A percentile compares a stretch with the other conserved stretches of the same genome.
Conservation (phyloP, 2,329 filamentous ascomycete species). For the Aureobasidium lini region DNA sequence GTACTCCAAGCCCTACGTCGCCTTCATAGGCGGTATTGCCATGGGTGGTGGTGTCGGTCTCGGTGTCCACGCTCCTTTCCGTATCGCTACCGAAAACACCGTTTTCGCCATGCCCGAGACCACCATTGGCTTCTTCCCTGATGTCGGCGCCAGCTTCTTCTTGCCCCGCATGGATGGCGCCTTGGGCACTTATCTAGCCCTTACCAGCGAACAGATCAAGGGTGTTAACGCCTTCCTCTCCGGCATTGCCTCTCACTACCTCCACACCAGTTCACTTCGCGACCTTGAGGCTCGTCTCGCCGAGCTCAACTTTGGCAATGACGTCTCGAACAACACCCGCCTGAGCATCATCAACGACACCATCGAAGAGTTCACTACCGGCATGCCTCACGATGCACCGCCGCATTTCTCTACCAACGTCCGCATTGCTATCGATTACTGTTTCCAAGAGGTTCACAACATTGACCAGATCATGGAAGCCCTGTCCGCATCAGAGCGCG, state of each 20-base stretch:
- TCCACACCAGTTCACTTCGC: conserved; percentile 81
- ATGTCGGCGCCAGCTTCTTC: conserved; percentile 95
- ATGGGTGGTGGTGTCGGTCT: conserved; percentile 97
- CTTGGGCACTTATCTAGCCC: conserved; percentile 82
- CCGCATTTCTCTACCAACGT: conserved; percentile 55
- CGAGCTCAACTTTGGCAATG: conserved; percentile 82
- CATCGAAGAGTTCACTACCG: conserved; percentile 85
- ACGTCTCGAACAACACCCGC: conserved; percentile 55
- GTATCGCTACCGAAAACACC: conserved; percentile 92
- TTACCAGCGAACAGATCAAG: conserved; percentile 77
- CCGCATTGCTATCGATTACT: conserved; percentile 72
- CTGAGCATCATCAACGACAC: conserved; percentile 72
- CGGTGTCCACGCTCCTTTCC: conserved; percentile 88
- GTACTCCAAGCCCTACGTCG: conserved; percentile 85
- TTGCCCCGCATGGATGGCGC: conserved; percentile 80
- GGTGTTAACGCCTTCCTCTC: conserved; percentile 85
- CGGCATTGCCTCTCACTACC: conserved; percentile 89
- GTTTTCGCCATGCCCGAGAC: conserved; percentile 98
- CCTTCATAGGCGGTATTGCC: conserved; percentile 95
- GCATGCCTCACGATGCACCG: conserved; percentile 67
- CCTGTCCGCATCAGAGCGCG: conserved; percentile 40
- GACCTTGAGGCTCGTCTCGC: conserved; percentile 76
- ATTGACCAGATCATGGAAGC: conserved; percentile 66
- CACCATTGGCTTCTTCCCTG: conserved; percentile 96
- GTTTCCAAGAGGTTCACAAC: conserved; percentile 41